A percentile compares a stretch with the other conserved stretches of the same genome.
Evolutionary conservation across 305 asterid genomes (phyloP).

Genomic region (Fraxinus baroniana): DNA sequence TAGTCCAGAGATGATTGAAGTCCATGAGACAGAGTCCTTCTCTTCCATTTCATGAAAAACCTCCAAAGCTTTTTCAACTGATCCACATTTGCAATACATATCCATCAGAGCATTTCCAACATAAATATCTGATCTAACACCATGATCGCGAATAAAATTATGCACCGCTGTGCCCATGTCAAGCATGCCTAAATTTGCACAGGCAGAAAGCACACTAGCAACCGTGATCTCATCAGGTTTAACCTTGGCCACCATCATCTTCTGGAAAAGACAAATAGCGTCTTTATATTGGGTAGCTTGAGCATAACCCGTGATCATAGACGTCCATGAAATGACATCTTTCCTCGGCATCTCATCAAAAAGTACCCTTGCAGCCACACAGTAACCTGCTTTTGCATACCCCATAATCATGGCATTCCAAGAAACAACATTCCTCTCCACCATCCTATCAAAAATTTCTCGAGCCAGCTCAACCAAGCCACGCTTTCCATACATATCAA

Average conservation of each 20-base stretch:
- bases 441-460: slow-evolving; percentile 47
- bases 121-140: slow-evolving; percentile 45
- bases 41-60: slow-evolving; percentile 48
- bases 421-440: slow-evolving; percentile 55
- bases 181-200: slow-evolving; percentile 58
- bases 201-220: slow-evolving; percentile 63
- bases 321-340: slow-evolving; percentile 80
- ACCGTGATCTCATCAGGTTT: slow-evolving; percentile 56
- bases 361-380: slow-evolving; percentile 43
- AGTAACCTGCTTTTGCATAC: slow-evolving; percentile 56
- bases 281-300: slow-evolving; percentile 44
- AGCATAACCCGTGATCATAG: slow-evolving; percentile 61
- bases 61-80: slow-evolving; percentile 40
- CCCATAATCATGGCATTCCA: slow-evolving; percentile 67
- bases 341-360: slow-evolving; percentile 58
- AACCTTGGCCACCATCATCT: slow-evolving; percentile 55
- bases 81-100: slow-evolving; percentile 87
- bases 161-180: slow-evolving; percentile 57
- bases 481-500: slow-evolving; percentile 56
- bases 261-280: slow-evolving; percentile 51
- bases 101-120: slow-evolving; percentile 66
- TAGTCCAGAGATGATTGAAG: slow-evolving; percentile 66
- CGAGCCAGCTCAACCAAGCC: slow-evolving; percentile 47
- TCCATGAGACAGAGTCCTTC: slow-evolving; percentile 70
- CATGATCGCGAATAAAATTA: slow-evolving; percentile 35